Conservation (phyloP, 805 yeast species). For the Saccharomycopsis oosterbeekiorum region DNA sequence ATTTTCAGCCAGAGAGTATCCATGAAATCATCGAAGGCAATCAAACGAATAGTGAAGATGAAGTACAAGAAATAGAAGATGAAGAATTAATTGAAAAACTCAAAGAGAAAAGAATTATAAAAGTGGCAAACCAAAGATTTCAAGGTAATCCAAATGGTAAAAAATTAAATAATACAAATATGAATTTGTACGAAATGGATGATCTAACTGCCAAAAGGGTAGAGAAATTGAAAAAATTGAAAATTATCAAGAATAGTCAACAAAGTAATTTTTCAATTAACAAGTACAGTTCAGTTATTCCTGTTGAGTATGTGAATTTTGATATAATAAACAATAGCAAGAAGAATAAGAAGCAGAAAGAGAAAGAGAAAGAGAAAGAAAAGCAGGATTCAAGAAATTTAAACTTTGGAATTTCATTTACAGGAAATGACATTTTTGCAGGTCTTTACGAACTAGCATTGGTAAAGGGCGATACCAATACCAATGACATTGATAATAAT, state of each 20-base stretch:
- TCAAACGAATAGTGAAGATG: conserved; percentile 17
- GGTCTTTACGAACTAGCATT: conserved; percentile 65
- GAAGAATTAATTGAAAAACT: conserved; percentile 4
- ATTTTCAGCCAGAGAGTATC: conserved; percentile 24
- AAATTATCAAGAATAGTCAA: neutral
- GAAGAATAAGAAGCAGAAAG: neutral
- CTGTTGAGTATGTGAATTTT: conserved; percentile 45
- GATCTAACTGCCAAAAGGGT: conserved; percentile 11
- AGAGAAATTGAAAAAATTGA: conserved; percentile 17
- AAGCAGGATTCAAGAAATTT: neutral
- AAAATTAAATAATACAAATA: conserved; percentile 24
- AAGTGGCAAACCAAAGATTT: conserved; percentile 47
- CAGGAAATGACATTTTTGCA: conserved; percentile 67
- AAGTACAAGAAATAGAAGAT: conserved; percentile 12
- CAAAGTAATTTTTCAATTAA: conserved; percentile 20
- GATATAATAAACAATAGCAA: neutral
- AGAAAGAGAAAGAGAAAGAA: neutral
- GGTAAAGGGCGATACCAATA: neutral
- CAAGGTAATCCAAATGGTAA: conserved; percentile 42
- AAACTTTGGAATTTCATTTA: conserved; percentile 29
- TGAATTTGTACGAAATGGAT: conserved; percentile 29
- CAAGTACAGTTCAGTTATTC: conserved; percentile 45
- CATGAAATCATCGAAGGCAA: neutral
- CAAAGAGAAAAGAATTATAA: conserved; percentile 23
- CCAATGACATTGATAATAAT: neutral